Evolutionary conservation across 805 yeast species (phyloP), one percentile per base, ranked within the genome.

Genomic region (Saturnispora serradocipensis): DNA sequence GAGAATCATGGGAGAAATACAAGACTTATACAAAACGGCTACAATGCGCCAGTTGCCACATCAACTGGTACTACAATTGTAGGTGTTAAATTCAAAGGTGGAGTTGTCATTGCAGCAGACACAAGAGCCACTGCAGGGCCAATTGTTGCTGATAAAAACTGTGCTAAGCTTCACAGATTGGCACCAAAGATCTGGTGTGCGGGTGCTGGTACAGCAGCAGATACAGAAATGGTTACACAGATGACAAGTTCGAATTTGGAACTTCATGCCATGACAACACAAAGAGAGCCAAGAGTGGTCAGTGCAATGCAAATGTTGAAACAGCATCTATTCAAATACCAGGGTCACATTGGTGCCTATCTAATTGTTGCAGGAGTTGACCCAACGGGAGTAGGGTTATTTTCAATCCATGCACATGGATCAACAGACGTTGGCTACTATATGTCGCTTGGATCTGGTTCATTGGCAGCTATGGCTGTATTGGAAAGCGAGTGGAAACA

Each of bases 171-270:
- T 58, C 97, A 91, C 71, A 73, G 95, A 59, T 76, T 90, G 58
- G 78, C 96, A 6, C 96, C 97, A 9, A 79, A 77, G 63, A 89
- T 90, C 66, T 91, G 97, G 97, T 91, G 99, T 81, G 99, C 99
- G 49, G 99, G 99, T 63, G 99, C 99, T 3, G 99, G 99, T 68
- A 93, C 99, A n/a, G 99, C 99, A 30, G 98, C 99, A 7, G 99
- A 93, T 67, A 93, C 97, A 11, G 98, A 93, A 68, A 88, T 89
- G 82, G 98, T 93, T 39, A 93, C 99, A 5, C 96, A 89, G 68
- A 75, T 93, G 64, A 89, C 89, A 59, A 81, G 88, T 36, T 87
- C 96, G 38, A 90, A 91, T 67, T 73, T 93, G 57, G 99, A 93
- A 70, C 74, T 93, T 55, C 99, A 91, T 68, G 75, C 95, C 8